These are phyloP conservation scores for Skeletonema menzelii DNA, from an alignment of 108 stramenopile species.

Conservation along the genomic window DNA sequence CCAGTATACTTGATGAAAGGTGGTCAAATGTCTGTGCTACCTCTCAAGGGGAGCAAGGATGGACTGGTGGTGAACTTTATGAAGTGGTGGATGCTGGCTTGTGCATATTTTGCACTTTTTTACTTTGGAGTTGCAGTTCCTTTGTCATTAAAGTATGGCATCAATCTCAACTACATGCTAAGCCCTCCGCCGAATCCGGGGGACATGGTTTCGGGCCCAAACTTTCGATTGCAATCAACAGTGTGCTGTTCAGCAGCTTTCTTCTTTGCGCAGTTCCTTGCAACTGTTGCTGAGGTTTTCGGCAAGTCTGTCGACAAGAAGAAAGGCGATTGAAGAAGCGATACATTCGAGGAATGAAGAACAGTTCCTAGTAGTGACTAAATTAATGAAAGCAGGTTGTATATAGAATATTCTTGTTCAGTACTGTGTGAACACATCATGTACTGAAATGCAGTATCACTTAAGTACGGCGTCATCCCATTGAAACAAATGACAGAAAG, in stretches of 20 bases:
- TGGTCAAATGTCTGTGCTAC: slow-evolving; percentile 33
- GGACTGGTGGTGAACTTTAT: slow-evolving; percentile 28
- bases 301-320: not conserved
- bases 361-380: not conserved
- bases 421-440: not conserved
- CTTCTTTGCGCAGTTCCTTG: slow-evolving; percentile 38
- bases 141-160: slow-evolving; percentile 24
- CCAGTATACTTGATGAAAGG: slow-evolving; percentile 31
- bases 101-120: slow-evolving; percentile 46
- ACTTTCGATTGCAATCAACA: slow-evolving; percentile 40
- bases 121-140: slow-evolving; percentile 46
- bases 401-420: not conserved
- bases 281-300: slow-evolving; percentile 18
- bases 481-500: not conserved
- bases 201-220: slow-evolving; percentile 36
- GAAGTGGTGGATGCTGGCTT: slow-evolving; percentile 40
- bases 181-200: slow-evolving; percentile 49
- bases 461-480: not conserved
- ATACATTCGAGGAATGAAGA: not conserved
- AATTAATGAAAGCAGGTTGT: not conserved
- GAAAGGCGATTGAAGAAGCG: slow-evolving; percentile 2
- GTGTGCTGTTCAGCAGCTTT: slow-evolving; percentile 33
- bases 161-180: slow-evolving; percentile 55
- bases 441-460: too few relatives aligned
- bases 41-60: slow-evolving; percentile 16